Evolutionary conservation across 805 yeast genomes (phyloP), one percentile per base, ranked within the genome.

Genomic region (Schwanniomyces pseudopolymorphus): DNA sequence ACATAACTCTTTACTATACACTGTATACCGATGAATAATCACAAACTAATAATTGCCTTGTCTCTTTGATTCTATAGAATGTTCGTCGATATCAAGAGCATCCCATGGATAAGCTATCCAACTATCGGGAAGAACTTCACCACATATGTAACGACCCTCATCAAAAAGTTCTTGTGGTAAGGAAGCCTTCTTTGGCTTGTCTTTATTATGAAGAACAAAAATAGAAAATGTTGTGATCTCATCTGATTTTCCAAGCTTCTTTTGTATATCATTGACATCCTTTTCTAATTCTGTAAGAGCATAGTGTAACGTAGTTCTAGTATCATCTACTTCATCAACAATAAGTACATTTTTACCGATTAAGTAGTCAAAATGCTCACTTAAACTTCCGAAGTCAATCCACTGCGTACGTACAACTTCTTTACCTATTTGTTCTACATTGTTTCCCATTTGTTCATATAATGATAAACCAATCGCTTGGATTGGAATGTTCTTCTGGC

Each of bases 21-120:
- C n/a, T n/a, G n/a, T n/a, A n/a, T n/a, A n/a, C n/a, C n/a, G n/a
- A n/a, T n/a, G n/a, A n/a, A n/a, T n/a, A n/a, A n/a, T n/a, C n/a
- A n/a, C n/a, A n/a, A 7, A 24, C 40, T 51, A 80, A 56, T 73
- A 74, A 62, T 84, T 80, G 27, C 90, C 91, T 68, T 87, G 95
- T 43, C 68, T 72, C 44, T 71, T 69, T 24, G 95, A 92, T 31
- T 61, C 59, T 53, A 72, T 72, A 20, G 94, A 84, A 63, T 88
- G 96, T 51, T 74, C 75, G 58, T 87, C 96, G 55, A 88, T 89
- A 65, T 88, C 94, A 22, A 66, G 69, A 16, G 94, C 85, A 62
- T 89, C 96, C 95, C 96, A 88, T 35, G 96, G 96, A 66, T 89
- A 88, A 36, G 92, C 90, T 56, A 88, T 81, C 96, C 96, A 88